These are phyloP conservation scores for Telfairia occidentalis DNA, from an alignment of 331 rosid genomes.

Conservation along the genomic window DNA sequence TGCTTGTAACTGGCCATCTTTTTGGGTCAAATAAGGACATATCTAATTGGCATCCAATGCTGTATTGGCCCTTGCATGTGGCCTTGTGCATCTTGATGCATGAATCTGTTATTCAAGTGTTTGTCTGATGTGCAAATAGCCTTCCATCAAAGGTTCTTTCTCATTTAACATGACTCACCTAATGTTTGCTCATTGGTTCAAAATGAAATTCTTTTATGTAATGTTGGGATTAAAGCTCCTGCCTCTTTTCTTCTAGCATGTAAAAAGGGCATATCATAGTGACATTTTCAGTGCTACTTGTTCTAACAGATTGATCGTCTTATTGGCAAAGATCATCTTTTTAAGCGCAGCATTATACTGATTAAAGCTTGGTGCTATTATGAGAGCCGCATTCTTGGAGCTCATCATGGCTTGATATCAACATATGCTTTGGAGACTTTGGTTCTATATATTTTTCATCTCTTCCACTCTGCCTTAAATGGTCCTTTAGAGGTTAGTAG, in stretches of 20 bases:
- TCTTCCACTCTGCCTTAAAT: constrained; percentile 56
- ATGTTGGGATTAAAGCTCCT: neutral
- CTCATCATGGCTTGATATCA: constrained; percentile 87
- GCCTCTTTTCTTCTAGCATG: neutral
- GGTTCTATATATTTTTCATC: constrained; percentile 73
- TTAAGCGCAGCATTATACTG: constrained; percentile 79
- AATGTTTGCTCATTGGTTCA: neutral
- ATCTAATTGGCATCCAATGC: neutral
- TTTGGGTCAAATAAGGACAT: neutral
- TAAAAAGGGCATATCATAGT: neutral
- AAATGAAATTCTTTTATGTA: neutral
- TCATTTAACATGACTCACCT: constrained; percentile 1
- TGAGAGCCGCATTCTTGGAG: constrained; percentile 91
- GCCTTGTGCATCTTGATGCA: neutral
- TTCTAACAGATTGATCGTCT: constrained; percentile 54
- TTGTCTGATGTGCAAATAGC: neutral
- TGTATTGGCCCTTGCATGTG: neutral
- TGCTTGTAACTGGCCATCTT: neutral
- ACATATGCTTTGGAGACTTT: constrained; percentile 92
- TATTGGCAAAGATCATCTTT: constrained; percentile 72
- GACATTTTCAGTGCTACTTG: neutral
- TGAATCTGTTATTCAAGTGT: neutral
- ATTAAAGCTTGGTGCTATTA: constrained; percentile 97
- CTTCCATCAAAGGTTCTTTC: neutral
- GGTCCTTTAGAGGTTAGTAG: constrained; percentile 82